These are phyloP conservation scores for Malassezia equina DNA, from an alignment of 1,284 basidiomycete genomes.

Conservation along the genomic window DNA sequence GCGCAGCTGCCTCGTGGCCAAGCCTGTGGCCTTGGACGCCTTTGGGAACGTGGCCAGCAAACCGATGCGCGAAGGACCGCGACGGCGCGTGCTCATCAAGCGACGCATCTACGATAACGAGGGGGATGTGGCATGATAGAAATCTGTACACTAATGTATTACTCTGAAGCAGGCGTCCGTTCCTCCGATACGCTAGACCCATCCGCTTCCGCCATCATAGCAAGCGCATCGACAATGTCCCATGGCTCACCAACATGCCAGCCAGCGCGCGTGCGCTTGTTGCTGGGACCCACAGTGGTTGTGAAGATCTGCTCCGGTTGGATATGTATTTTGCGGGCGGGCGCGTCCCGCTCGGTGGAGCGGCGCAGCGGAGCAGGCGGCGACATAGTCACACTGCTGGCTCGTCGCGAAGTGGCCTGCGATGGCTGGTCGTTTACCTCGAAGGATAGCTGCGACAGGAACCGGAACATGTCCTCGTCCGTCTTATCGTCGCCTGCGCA, in stretches of 20 bases:
- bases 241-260: slow-evolving; percentile 41
- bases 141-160: not conserved
- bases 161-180: not conserved
- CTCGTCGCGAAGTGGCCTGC: not conserved
- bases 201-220: slow-evolving; percentile 35
- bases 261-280: slow-evolving; percentile 40
- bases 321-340: slow-evolving; percentile 7
- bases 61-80: not conserved
- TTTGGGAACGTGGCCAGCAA: slow-evolving; percentile 8
- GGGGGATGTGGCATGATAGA: not conserved
- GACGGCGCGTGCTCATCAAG: slow-evolving; percentile 3
- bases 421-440: not conserved
- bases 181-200: not conserved
- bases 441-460: slow-evolving; percentile 24
- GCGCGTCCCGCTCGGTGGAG: not conserved
- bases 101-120: slow-evolving; percentile 14
- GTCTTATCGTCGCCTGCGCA: slow-evolving; percentile 98
- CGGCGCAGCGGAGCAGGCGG: slow-evolving; percentile 24
- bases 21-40: slow-evolving; percentile 2
- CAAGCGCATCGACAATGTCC: slow-evolving; percentile 33
- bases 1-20: not conserved
- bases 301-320: slow-evolving; percentile 34
- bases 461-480: slow-evolving; percentile 47
- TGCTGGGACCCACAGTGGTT: slow-evolving; percentile 36
- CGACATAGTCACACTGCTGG: slow-evolving; percentile 8